Evolutionary conservation across 1,284 basidiomycete genomes (phyloP).

Genomic region (Mrakiaceae sp.): DNA sequence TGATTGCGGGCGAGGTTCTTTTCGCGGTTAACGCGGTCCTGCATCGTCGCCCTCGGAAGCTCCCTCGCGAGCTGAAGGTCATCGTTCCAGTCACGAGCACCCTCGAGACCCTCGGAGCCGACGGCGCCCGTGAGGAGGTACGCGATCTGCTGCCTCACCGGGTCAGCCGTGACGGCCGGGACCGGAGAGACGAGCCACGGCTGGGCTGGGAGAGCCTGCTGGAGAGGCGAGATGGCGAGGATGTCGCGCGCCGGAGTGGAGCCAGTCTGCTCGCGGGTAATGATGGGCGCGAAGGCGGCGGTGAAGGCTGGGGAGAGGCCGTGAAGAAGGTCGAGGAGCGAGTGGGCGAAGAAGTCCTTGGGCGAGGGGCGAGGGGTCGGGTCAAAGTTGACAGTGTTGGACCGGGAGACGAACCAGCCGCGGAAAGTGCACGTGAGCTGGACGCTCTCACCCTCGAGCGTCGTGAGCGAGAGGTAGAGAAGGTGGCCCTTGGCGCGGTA

Average conservation of each 20-base stretch:
- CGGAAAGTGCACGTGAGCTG: conserved; percentile 42
- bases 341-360: conserved; percentile 31
- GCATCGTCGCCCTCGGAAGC: conserved; percentile 39
- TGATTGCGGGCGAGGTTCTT: conserved; percentile 43
- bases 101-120: conserved; percentile 41
- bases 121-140: conserved; percentile 44
- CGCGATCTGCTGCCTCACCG: conserved; percentile 44
- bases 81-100: conserved; percentile 48
- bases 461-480: conserved; percentile 43
- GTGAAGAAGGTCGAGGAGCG: conserved; percentile 43
- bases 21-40: conserved; percentile 44
- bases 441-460: conserved; percentile 44
- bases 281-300: conserved; percentile 30
- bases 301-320: conserved; percentile 36
- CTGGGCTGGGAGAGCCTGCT: conserved; percentile 42
- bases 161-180: conserved; percentile 35
- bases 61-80: conserved; percentile 46
- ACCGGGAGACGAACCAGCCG: conserved; percentile 45
- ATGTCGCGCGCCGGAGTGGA: conserved; percentile 29
- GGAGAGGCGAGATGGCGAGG: conserved; percentile 39
- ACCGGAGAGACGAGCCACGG: conserved; percentile 40
- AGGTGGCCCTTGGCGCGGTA: conserved; percentile 43
- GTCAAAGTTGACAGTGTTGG: conserved; percentile 35
- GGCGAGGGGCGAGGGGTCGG: conserved; percentile 31
- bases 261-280: conserved; percentile 18